A percentile compares a stretch with the other conserved stretches of the same genome.
Evolutionary conservation across 768 basidiomycete species (phyloP).

Genomic region (Lentinula edodes): DNA sequence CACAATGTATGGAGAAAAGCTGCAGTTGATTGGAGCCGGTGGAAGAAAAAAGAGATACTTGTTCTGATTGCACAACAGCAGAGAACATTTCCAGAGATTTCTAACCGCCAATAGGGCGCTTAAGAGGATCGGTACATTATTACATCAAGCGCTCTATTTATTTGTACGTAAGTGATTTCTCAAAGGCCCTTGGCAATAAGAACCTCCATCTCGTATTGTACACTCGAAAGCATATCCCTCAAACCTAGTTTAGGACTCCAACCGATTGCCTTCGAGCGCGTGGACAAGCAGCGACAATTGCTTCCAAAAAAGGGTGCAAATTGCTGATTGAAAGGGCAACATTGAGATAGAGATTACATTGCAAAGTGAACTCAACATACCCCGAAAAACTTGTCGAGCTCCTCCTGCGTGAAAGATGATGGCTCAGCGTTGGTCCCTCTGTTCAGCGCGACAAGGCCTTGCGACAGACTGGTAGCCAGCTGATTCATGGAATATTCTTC

Average conservation of each 20-base stretch:
- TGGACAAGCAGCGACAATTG: slow-evolving; percentile 3
- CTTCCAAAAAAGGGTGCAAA: slow-evolving; percentile 6
- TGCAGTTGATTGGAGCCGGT: slow-evolving; percentile 57
- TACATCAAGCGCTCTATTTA: too few species aligned
- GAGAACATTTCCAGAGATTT: slow-evolving; percentile 42
- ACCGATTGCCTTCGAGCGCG: slow-evolving; percentile 19
- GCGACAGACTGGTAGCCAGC: slow-evolving; percentile 10
- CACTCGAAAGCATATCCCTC: slow-evolving; percentile 25
- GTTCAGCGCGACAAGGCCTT: slow-evolving; percentile 12
- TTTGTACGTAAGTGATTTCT: too few species aligned
- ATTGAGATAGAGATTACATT: neutral
- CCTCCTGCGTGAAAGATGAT: slow-evolving; percentile 25
- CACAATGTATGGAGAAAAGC: slow-evolving; percentile 45
- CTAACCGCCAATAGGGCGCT: neutral
- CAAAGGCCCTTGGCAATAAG: neutral
- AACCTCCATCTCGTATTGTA: slow-evolving; percentile 24
- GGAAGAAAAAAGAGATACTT: slow-evolving; percentile 74
- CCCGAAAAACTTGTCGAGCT: slow-evolving; percentile 19
- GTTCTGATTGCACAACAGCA: slow-evolving; percentile 50
- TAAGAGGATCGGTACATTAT: too few species aligned
- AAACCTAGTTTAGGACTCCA: slow-evolving; percentile 30
- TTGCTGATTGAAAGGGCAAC: slow-evolving; percentile 1
- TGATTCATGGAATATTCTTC: slow-evolving; percentile 16
- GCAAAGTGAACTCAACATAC: neutral
- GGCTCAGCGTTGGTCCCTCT: slow-evolving; percentile 21